Percentiles rank a stretch among this genome's conserved stretches.
Conservation (phyloP, 1,284 basidiomycete species). For the Phaffia rhodozyma region DNA sequence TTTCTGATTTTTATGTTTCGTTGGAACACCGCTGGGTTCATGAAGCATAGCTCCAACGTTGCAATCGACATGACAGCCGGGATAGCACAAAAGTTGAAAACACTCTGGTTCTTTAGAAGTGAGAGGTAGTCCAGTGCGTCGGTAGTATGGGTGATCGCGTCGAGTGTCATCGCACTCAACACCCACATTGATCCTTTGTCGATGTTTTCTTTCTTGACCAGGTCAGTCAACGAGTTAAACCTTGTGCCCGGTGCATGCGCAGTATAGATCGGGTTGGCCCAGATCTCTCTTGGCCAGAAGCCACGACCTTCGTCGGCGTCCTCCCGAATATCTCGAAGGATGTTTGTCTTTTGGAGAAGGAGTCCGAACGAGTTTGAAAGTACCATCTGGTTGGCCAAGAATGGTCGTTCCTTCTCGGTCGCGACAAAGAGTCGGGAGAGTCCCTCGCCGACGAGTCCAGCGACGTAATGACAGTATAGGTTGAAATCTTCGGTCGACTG, state of each 20-base stretch:
- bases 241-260: not conserved
- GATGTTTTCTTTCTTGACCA: conserved; percentile 21
- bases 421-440: conserved; percentile 81
- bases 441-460: conserved; percentile 94
- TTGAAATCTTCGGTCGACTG: conserved; percentile 75
- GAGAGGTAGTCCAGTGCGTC: conserved; percentile 84
- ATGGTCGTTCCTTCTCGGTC: conserved; percentile 68
- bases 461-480: conserved; percentile 97
- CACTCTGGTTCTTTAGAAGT: conserved; percentile 74
- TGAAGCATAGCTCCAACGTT: conserved; percentile 80
- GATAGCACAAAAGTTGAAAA: conserved; percentile 95
- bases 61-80: conserved; percentile 95
- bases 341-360: conserved; percentile 95
- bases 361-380: conserved; percentile 94
- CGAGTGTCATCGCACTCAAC: conserved; percentile 77
- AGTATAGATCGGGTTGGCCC: conserved; percentile 49
- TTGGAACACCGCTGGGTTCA: conserved; percentile 82
- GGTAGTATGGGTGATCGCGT: conserved; percentile 72
- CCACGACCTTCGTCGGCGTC: conserved; percentile 73
- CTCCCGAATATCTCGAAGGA: conserved; percentile 89
- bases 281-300: conserved; percentile 95
- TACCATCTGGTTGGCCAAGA: conserved; percentile 68
- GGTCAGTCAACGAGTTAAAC: conserved; percentile 43
- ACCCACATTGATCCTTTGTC: conserved; percentile 56
- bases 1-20: conserved; percentile 93